Evolutionary conservation across 202 grass and related monocot genomes (phyloP).

Genomic region (Digitaria exilis): DNA sequence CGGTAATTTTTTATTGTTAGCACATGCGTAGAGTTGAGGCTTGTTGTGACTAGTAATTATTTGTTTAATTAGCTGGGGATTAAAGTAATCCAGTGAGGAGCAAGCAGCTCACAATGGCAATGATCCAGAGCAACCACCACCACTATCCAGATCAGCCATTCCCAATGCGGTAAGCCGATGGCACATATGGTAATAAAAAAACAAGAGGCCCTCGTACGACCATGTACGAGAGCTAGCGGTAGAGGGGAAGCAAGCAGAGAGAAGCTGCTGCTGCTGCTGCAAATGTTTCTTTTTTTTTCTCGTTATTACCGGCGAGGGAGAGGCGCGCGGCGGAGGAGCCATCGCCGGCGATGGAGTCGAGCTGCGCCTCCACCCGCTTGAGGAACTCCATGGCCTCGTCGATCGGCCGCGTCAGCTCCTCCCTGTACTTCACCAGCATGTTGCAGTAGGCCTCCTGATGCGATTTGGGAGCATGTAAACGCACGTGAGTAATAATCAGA

Average conservation of each 20-base stretch:
- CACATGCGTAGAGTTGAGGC: conserved; percentile 34
- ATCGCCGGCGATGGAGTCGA: conserved; percentile 71
- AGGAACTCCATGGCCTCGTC: conserved; percentile 95
- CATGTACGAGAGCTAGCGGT: conserved; percentile 19
- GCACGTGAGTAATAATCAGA: no score
- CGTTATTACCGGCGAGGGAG: conserved; percentile 53
- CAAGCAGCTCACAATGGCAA: conserved; percentile 42
- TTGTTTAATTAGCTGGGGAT: background rate
- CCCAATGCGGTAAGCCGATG: conserved; percentile 48
- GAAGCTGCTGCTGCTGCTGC: no score
- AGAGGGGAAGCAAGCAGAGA: background rate
- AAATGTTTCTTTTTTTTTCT: no score
- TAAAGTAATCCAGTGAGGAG: conserved; percentile 35
- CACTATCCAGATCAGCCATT: conserved; percentile 31
- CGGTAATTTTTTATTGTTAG: conserved; percentile 36
- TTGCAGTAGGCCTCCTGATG: conserved; percentile 94
- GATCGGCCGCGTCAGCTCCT: conserved; percentile 80
- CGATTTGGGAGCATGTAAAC: background rate
- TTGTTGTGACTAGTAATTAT: background rate
- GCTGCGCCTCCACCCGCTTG: conserved; percentile 78
- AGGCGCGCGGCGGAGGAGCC: conserved; percentile 42
- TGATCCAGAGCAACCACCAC: conserved; percentile 45
- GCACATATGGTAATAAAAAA: conserved; percentile 13
- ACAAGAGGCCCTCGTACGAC: background rate
- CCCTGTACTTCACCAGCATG: conserved; percentile 84